Evolutionary conservation across 139 green algal species (phyloP), one percentile per base, ranked within the genome.

Genomic region (Picochlorum sp.): DNA sequence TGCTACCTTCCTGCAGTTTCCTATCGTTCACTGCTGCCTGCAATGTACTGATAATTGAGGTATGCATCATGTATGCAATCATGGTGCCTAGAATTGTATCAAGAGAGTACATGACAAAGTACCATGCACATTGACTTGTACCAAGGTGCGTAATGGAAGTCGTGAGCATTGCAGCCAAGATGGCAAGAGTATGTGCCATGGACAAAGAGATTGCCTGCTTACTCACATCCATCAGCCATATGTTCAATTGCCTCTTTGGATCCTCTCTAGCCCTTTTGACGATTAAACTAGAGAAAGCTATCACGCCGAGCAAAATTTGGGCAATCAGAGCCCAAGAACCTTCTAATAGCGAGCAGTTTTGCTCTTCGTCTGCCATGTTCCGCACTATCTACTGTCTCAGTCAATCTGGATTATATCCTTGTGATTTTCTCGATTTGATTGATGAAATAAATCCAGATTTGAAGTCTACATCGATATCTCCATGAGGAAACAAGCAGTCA

Each of bases 151-250:
- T 36, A 5, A 33, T 61, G 14, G 54, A 37, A 26, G 61, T 57
- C 5, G 62, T 63, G 14, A 80, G 25, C 2, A 85, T 41, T 32
- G 74, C 70, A 30, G 85, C 77, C 26, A 79, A 41, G 45, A 83
- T 2, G 64, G 70, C 18, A 63, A 70, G 5, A 54, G 37, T 39
- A 67, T 65, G 22, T 65, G 80, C 2, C 80, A 32, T 13, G 13
- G 30, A 31, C 33, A 51, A 41, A 35, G 25, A 35, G 22, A 61
- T 3, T 8, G 61, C 64, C 52, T 86, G 79, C 60, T 86, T 86
- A 63, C 72, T 75, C 22, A 86, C 60, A 44, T 86, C 76, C 31
- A 84, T 39, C 16, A 39, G 32, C 76, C 77, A 86, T 16, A 84
- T 65, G 16, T 68, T 61, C 25, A 75, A 12, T 1, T 73, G 64